These are phyloP conservation scores for Cercospora canescens DNA, from an alignment of 2,329 filamentous ascomycete species.

Conservation along the genomic window DNA sequence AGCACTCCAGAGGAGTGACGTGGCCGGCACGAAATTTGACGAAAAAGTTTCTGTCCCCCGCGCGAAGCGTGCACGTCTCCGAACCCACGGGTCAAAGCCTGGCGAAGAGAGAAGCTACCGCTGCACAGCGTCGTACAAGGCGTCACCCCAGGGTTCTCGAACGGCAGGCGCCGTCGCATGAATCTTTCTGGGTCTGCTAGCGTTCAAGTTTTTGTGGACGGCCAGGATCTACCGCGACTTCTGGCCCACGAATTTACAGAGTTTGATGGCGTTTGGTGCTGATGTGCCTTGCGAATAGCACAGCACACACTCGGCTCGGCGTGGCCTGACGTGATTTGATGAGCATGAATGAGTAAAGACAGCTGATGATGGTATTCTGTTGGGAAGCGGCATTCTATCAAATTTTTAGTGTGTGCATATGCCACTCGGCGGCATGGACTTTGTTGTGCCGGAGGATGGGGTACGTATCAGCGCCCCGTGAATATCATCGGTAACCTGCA, in stretches of 20 bases:
- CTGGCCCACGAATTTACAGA: background rate
- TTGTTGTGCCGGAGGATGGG: slow-evolving; percentile 1
- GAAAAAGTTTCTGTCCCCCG: background rate
- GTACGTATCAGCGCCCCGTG: slow-evolving; percentile 5
- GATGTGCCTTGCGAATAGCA: background rate
- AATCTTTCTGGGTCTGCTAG: background rate
- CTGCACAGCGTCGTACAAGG: background rate
- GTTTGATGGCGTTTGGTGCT: slow-evolving; percentile 3
- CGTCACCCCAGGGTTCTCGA: background rate
- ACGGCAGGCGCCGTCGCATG: background rate
- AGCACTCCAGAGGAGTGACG: slow-evolving; percentile 25
- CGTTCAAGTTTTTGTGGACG: slow-evolving; percentile 6
- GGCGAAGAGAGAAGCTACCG: background rate
- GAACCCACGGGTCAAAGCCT: background rate
- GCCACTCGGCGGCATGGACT: background rate
- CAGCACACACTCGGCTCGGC: slow-evolving; percentile 3
- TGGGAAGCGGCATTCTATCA: background rate
- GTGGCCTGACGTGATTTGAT: background rate
- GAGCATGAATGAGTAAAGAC: slow-evolving; percentile 8
- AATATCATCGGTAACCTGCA: slow-evolving; percentile 2
- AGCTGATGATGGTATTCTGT: background rate
- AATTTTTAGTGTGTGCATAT: slow-evolving; percentile 6
- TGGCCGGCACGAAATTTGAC: background rate
- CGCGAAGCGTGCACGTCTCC: background rate
- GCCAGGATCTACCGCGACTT: background rate